A percentile compares a stretch with the other conserved stretches of the same genome.
Conservation (phyloP, 306 rosid species). For the Pterocarpus macrocarpus region DNA sequence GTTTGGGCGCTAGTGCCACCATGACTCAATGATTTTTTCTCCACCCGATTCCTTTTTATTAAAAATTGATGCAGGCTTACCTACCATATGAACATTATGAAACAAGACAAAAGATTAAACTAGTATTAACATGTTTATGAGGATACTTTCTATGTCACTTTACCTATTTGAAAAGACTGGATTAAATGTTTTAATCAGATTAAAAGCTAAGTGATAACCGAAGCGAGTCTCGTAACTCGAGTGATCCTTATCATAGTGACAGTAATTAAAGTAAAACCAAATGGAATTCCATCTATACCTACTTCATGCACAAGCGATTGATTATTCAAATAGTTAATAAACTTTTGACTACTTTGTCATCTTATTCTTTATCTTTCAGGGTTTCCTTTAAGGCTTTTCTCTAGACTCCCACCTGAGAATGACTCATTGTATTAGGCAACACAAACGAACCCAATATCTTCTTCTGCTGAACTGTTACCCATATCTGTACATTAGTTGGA, state of each 20-base stretch:
- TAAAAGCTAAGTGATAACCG: not conserved
- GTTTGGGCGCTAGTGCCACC: not conserved
- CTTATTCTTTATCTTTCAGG: not conserved
- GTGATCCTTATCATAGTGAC: not conserved
- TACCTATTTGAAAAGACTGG: not conserved
- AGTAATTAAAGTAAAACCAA: not conserved
- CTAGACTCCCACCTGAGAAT: not conserved
- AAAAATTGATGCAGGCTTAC: not conserved
- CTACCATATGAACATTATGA: not conserved
- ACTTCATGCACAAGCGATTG: not conserved
- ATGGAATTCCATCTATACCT: slow-evolving; percentile 19
- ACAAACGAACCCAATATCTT: slow-evolving; percentile 8
- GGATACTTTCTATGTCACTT: not conserved
- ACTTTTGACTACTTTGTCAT: slow-evolving; percentile 28
- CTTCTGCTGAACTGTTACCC: slow-evolving; percentile 26
- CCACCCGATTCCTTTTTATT: not conserved
- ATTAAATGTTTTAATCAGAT: not conserved
- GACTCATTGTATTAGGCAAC: slow-evolving; percentile 22
- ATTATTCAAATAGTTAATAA: slow-evolving; percentile 12
- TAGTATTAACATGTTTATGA: not conserved
- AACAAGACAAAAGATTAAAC: not conserved
- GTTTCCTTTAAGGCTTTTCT: not conserved
- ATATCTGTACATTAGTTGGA: not conserved
- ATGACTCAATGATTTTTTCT: not conserved
- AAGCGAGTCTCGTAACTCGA: not conserved